Base-by-base conservation (phyloP, 108 stramenopile genomes). In the Discostella pseudostelligera region DNA sequence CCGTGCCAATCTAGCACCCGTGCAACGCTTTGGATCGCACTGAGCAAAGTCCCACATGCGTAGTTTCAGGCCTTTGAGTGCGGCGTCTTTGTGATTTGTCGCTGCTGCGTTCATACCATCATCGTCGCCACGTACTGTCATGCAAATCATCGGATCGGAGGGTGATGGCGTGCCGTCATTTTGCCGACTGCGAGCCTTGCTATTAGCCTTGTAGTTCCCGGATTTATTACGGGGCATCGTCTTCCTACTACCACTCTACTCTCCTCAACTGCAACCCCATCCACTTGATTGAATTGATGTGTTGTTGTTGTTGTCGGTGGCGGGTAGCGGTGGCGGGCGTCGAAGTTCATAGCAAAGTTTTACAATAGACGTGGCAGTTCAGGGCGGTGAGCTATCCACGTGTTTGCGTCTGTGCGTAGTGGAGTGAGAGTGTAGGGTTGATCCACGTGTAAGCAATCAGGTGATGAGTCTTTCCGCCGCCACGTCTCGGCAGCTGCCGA, bases 11-110 rank as follows among this genome's bases (percentile, higher is more conserved):
- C 90, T 88, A 20, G 94, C 94, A 7, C 96, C 97, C 0, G 96
- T 96, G 70, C 96, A 98, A 24, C 97, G 92, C 67, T 97, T 98
- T 24, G 97, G 90, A 74, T 99, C 99, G 72, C 97, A 98, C 70
- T 99, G 99, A 19, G 85, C 94, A 80, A 99, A 99, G 74, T 99
- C 99, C 97, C 97, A 99, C 96, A 99, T 96, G 0, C 88, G 78
- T 39, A 94, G 39, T 49, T 66, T 62, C 43, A 93, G 69, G 3
- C 87, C 89, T 17, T 76, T 48, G 39, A 93, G 64, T 14, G 91
- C 80, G 2, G 25, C 17, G 17, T 8, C n/a, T 35, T 14, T 19
- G 32, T 6, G 7, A 10, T 0, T 10, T 8, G 21, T 9, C 17
- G 22, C 21, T 24, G 2, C 24, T n/a, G 1, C 22, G 21, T 22